These are phyloP conservation scores for Lachnellula suecica DNA, from an alignment of 2,329 filamentous ascomycete species.

Conservation along the genomic window DNA sequence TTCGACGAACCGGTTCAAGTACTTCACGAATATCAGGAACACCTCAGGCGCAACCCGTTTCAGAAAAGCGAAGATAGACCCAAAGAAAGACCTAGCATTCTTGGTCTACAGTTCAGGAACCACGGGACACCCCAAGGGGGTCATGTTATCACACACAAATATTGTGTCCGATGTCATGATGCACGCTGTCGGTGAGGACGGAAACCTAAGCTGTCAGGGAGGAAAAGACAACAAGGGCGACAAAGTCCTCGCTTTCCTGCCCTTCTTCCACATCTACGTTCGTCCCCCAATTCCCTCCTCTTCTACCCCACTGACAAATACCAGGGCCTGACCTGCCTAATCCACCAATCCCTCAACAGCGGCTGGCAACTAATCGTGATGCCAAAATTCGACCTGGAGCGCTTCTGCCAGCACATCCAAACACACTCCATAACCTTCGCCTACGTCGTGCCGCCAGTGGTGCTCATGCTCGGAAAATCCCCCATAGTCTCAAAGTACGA, in stretches of 20 bases:
- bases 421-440: constrained; percentile 70
- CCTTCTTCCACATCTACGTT: constrained; percentile 91
- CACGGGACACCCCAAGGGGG: constrained; percentile 88
- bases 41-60: constrained; percentile 58
- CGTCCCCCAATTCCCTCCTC: constrained; percentile 27
- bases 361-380: constrained; percentile 71
- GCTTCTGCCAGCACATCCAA: constrained; percentile 76
- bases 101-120: constrained; percentile 88
- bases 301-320: background rate
- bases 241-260: constrained; percentile 74
- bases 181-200: constrained; percentile 50
- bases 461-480: constrained; percentile 77
- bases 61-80: constrained; percentile 60
- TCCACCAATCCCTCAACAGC: constrained; percentile 66
- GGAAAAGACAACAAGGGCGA: constrained; percentile 64
- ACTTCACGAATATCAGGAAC: constrained; percentile 71
- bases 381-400: constrained; percentile 77
- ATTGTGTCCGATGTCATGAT: constrained; percentile 74
- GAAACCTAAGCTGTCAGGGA: constrained; percentile 56
- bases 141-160: constrained; percentile 82
- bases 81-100: constrained; percentile 75
- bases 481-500: constrained; percentile 79
- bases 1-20: constrained; percentile 57
- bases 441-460: constrained; percentile 82
- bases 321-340: constrained; percentile 66